Base-by-base conservation (phyloP, 108 stramenopile genomes). In the Skeletonema costatum region DNA sequence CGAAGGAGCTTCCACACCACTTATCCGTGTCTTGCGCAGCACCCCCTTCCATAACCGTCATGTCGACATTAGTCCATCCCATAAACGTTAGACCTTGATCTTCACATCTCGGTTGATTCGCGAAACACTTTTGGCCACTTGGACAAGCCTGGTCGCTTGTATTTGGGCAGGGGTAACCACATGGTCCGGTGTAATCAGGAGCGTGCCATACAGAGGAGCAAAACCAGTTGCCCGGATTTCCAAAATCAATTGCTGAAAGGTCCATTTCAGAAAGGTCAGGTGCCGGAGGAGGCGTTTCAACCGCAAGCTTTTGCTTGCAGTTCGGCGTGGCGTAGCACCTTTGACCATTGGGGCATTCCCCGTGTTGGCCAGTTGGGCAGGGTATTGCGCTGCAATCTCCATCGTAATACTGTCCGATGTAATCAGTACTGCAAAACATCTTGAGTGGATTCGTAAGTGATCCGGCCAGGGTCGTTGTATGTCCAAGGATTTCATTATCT, bases 1-100 rank as follows among this genome's bases (percentile, higher is more conserved):
- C 75, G n/a, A 71, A 84, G 35, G 44, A 71, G 46, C 17, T 21
- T 35, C 83, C 83, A 71, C 83, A 84, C 50, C 50, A 51, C 19
- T 19, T 51, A 51, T 51, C 50, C 4, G 50, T 51, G 50, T 51
- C 19, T 19, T 14, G 14, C 14, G 17, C 3, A 51, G 50, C 50
- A 2, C 50, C 17, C 19, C 11, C 11, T 1, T 14, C 46, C 46
- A 51, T 19, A 19, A 4, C 50, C 1, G 50, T 19, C 50, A 19
- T 56, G 53, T 3, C 53, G n/a, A 25, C 0, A 2, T 25, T 25
- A 21, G 6, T 21, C 53, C 53, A 56, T 25, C 21, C 53, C 19
- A 25, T 56, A 56, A 56, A 21, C 8, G 19, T 10, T 29, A 56
- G 53, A 56, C 53, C 53, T 25, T 8, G 7, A 25, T 56, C 53